phyloP scores from a whole-genome alignment of 1,139 yeast species.

The Wickerhamiella infanticola region DNA sequence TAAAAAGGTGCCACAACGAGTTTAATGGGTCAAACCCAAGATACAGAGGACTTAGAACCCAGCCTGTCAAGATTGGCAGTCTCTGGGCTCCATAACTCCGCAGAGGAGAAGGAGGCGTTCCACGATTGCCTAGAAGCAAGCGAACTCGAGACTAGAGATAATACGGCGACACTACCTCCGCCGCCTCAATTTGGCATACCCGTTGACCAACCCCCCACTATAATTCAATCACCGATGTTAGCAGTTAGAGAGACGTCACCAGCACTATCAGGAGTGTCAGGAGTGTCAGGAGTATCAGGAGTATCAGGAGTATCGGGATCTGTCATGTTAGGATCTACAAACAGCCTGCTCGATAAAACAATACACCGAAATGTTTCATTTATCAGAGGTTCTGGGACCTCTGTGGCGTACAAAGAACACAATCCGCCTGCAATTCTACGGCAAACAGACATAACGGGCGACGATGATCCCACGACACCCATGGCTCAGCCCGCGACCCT shows the following conservation, averaged over 20 bases:
- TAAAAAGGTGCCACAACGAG: too few relatives aligned
- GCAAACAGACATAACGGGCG: conserved; percentile 1
- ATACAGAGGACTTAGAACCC: not conserved
- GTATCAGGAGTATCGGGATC: too few relatives aligned
- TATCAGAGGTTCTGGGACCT: conserved; percentile 9
- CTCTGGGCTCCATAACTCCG: not conserved
- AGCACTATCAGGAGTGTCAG: too few relatives aligned
- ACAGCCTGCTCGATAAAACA: not conserved
- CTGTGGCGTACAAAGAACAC: conserved; percentile 16
- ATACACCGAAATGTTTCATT: conserved; percentile 15
- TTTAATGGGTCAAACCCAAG: not conserved
- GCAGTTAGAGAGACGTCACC: too few relatives aligned
- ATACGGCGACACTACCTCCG: too few relatives aligned
- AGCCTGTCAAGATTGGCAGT: not conserved
- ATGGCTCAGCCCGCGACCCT: not conserved
- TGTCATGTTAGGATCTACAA: too few relatives aligned
- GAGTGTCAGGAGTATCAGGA: too few relatives aligned
- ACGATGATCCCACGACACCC: not conserved
- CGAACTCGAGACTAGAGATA: not conserved
- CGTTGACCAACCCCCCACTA: too few relatives aligned
- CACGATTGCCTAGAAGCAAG: not conserved
- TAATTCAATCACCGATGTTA: too few relatives aligned
- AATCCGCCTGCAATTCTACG: conserved; percentile 16
- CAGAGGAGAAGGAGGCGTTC: not conserved
- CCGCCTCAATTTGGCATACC: too few relatives aligned